These are phyloP conservation scores for Phlyctochytrium arcticum DNA, from an alignment of 192 early-diverging fungal species.

Conservation along the genomic window DNA sequence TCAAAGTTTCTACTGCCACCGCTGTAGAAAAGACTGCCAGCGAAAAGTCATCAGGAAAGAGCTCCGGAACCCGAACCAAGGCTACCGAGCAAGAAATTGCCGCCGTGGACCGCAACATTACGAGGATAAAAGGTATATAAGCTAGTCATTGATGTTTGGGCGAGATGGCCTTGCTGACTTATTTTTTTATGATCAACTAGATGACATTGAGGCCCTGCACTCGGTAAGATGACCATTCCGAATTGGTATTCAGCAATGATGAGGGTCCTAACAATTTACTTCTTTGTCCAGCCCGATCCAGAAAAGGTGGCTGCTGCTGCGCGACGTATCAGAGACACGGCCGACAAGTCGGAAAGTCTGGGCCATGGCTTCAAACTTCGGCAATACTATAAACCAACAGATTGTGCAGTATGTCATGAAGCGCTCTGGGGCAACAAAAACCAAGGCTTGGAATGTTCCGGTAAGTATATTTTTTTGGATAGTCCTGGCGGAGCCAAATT, in stretches of 20 bases:
- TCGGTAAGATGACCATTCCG: not conserved
- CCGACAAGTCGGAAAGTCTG: constrained; percentile 7
- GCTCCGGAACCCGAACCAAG: not conserved
- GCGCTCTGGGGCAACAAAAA: constrained; percentile 45
- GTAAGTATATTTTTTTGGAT: constrained; percentile 10
- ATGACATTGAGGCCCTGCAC: not conserved
- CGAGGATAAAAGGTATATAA: constrained; percentile 15
- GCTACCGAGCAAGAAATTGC: constrained; percentile 26
- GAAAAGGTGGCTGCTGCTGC: not conserved
- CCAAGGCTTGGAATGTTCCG: constrained; percentile 43
- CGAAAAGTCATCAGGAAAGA: not conserved
- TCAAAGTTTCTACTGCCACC: constrained; percentile 21
- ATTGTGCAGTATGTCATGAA: constrained; percentile 50
- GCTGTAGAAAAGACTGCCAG: too few relatives aligned
- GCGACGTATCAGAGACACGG: not conserved
- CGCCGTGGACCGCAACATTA: constrained; percentile 20
- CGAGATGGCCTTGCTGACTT: too few relatives aligned
- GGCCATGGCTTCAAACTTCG: constrained; percentile 43
- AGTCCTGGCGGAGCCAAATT: not conserved
- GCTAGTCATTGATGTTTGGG: too few relatives aligned
- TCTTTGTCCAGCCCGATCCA: not conserved
- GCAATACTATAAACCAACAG: constrained; percentile 47
- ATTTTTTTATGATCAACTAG: not conserved
- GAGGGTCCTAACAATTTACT: not conserved
- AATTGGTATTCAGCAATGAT: not conserved